Evolutionary conservation across 257 asterid genomes (phyloP), one percentile per base, ranked within the genome.

Genomic region (Rhazya stricta): DNA sequence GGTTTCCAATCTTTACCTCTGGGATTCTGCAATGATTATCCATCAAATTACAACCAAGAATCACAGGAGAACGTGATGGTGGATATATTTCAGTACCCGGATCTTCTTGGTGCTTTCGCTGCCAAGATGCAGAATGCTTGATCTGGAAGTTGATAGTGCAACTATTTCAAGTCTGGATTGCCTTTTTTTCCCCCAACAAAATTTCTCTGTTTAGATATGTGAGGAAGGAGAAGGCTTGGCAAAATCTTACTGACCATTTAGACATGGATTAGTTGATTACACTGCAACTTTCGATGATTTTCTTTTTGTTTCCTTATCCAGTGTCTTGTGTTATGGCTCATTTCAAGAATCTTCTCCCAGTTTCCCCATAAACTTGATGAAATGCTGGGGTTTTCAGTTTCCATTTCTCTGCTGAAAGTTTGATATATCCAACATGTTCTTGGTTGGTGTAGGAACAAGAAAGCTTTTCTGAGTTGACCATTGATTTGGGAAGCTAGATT

Each of bases 101-200:
- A 82, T 25, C 78, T 80, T 71, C 73, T 82, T 56, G 77, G 78
- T 65, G 58, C 76, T 3, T 81, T 81, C 11, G 71, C 85, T 19
- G 81, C 84, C 16, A 77, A 81, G 68, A 67, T 78, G 71, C 84
- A 80, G 63, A 82, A 85, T 78, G 79, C 85, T 56, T 82, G 67
- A 79, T 62, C 41, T 43, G 66, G 23, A 42, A n/a, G 11, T 25
- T 21, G 29, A 10, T 56, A 56, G 2, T 56, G 29, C 63, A 39
- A 29, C n/a, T 41, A 19, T 12, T n/a, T 8, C 48, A 21, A 21
- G 9, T 11, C 19, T 13, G 25, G 6, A 3, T 19, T 3, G 8
- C 23, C 27, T 11, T 45, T 18, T 37, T n/a, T 0, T 12, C 27
- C 50, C 13, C 29, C 11, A 37, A 45, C 51, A 15, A 30, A 3